Base-by-base conservation (phyloP, 169 alveolate species). In the Plasmodium inui region DNA sequence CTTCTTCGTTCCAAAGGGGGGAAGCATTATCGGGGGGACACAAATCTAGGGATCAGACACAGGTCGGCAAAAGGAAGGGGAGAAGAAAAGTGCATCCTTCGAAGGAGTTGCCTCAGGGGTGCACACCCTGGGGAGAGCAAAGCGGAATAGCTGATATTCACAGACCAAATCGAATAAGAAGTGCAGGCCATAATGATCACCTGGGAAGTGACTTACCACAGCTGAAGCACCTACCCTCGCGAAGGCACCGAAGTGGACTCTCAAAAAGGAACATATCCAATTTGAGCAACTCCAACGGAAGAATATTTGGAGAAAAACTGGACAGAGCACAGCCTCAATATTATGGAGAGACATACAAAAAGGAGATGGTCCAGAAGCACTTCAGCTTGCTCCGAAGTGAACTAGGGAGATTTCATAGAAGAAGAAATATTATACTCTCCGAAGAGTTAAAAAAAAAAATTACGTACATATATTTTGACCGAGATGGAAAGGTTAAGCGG, bases 401-500 rank as follows among this genome's bases (percentile, higher is more conserved):
- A 8, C 71, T 46, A 22, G 91, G 55, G 19, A 89, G 19, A 67
- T 67, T 67, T 89, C 44, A 61, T 44, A 79, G 89, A 17, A 80
- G 50, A 78, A 89, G 82, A 39, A 89, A 89, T 57, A 89, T 89
- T 26, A 53, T 86, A 76, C 83, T 89, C 8, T 61, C 80, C 6
- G 91, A 89, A 70, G 94, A 89, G n/a, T 80, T 89, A 55, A 89
- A 89, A 57, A 89, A 89, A 28, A 89, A 89, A 26, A 89, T 89
- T 44, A 78, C 80, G 70, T 89, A 89, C 41, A 67, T 89, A 26
- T 89, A 89, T 81, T 89, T 89, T 73, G 86, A 89, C 55, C 57
- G 73, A 32, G 83, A 80, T 61, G 90, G 90, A 14, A 89, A 89
- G 19, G 53, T 89, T 61, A 89, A 89, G 55, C 72, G 50, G 19